phyloP scores from a whole-genome alignment of 495 filamentous ascomycete genomes.

The Melanomma pulvis-pyrius region DNA sequence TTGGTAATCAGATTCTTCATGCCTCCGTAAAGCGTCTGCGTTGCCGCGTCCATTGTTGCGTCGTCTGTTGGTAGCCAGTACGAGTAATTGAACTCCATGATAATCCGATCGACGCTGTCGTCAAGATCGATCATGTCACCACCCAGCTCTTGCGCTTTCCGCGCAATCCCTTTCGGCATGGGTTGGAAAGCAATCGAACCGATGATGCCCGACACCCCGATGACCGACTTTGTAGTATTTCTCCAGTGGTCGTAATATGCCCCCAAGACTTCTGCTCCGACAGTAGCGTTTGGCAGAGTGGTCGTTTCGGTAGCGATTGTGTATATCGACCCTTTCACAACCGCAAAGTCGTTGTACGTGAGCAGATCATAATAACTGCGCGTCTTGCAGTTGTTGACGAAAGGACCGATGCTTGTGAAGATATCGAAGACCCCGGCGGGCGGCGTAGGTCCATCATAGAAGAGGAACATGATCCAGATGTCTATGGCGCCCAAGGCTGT shows the following conservation, averaged over 20 bases:
- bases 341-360: constrained; percentile 35
- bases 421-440: constrained; percentile 59
- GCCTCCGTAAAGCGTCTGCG: constrained; percentile 51
- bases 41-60: constrained; percentile 53
- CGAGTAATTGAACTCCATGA: constrained; percentile 61
- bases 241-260: constrained; percentile 58
- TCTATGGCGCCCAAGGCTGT: constrained; percentile 49
- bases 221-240: constrained; percentile 45
- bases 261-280: constrained; percentile 50
- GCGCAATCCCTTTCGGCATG: constrained; percentile 54
- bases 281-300: constrained; percentile 52
- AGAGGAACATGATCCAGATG: constrained; percentile 65
- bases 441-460: constrained; percentile 62
- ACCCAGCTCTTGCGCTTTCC: constrained; percentile 52
- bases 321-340: constrained; percentile 50
- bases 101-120: constrained; percentile 55
- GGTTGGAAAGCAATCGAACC: constrained; percentile 62
- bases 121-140: constrained; percentile 59
- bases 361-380: constrained; percentile 57
- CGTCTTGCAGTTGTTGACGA: constrained; percentile 55
- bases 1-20: constrained; percentile 30
- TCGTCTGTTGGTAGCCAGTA: constrained; percentile 52
- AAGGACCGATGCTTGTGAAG: constrained; percentile 56
- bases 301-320: constrained; percentile 62
- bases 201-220: constrained; percentile 53